Percentiles rank a stretch among this genome's conserved stretches.
Evolutionary conservation across 2,329 filamentous ascomycete species (phyloP).

Genomic region (Emydomyces testavorans): DNA sequence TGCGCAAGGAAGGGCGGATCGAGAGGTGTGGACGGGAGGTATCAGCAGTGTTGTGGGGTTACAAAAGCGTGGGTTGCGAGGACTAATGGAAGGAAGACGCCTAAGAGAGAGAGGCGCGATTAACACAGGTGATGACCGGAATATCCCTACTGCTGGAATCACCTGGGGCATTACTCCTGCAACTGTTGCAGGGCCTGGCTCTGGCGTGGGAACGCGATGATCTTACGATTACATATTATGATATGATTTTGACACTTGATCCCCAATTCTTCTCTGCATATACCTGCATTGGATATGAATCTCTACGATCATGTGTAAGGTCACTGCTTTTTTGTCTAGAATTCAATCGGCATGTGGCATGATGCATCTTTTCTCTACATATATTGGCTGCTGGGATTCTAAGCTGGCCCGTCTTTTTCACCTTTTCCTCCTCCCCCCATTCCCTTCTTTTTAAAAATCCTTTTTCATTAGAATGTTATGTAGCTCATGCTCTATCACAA

Average conservation of each 20-base stretch:
- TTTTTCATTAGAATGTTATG: too few relatives aligned
- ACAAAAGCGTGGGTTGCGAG: constrained; percentile 83
- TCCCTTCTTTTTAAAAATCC: too few relatives aligned
- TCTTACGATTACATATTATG: not conserved
- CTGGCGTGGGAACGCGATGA: constrained; percentile 1
- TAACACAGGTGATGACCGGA: constrained; percentile 17
- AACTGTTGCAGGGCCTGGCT: not conserved
- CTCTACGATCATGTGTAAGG: not conserved
- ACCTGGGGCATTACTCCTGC: not conserved
- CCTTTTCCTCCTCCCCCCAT: not conserved
- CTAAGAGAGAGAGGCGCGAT: constrained; percentile 45
- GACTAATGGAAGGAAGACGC: constrained; percentile 85
- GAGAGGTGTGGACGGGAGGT: constrained; percentile 63
- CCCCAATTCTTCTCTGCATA: not conserved
- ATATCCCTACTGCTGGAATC: constrained; percentile 18
- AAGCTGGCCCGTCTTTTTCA: not conserved
- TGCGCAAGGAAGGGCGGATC: constrained; percentile 26
- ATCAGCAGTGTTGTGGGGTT: constrained; percentile 81
- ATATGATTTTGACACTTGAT: not conserved
- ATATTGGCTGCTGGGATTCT: not conserved
- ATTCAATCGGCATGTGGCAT: not conserved
- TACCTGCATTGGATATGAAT: not conserved
- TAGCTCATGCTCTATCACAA: too few relatives aligned
- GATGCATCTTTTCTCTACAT: not conserved
- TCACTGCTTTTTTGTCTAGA: not conserved